Evolutionary conservation across 1,284 basidiomycete species (phyloP).

Genomic region (Leccinum subfulvum): DNA sequence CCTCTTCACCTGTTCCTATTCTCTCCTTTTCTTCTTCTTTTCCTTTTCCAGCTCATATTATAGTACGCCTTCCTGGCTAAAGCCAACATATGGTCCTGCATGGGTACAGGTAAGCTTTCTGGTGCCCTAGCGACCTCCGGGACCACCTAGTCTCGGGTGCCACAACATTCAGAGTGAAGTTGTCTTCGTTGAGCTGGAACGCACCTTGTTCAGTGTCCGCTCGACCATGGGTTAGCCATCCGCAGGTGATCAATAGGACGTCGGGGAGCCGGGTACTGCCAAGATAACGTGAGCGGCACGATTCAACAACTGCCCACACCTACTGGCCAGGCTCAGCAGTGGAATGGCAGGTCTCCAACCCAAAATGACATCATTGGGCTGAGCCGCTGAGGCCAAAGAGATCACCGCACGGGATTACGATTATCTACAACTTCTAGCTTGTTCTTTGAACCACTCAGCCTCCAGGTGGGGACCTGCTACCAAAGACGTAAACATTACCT

Average conservation of each 20-base stretch:
- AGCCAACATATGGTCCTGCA: background rate
- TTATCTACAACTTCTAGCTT: conserved; percentile 20
- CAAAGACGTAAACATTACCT: conserved; percentile 27
- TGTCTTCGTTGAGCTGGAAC: background rate
- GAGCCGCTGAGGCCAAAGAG: conserved; percentile 26
- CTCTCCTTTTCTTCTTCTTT: background rate
- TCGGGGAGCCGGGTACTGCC: background rate
- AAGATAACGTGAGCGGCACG: background rate
- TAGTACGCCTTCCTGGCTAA: conserved; percentile 29
- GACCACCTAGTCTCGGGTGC: conserved; percentile 22
- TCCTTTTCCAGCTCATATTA: background rate
- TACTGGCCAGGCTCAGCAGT: conserved; percentile 33
- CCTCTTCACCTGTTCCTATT: conserved; percentile 24
- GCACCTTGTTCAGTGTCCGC: background rate
- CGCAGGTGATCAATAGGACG: background rate
- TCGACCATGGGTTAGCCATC: background rate
- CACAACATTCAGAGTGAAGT: conserved; percentile 12
- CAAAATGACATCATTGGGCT: conserved; percentile 22
- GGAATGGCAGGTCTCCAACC: conserved; percentile 30
- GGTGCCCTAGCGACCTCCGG: conserved; percentile 22
- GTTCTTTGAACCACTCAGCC: conserved; percentile 24
- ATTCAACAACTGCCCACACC: conserved; percentile 10
- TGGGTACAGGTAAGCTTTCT: conserved; percentile 20
- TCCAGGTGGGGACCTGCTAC: conserved; percentile 26
- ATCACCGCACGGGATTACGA: conserved; percentile 30